Evolutionary conservation across 148 eudicot species (phyloP).

Genomic region (Cornus kousa): DNA sequence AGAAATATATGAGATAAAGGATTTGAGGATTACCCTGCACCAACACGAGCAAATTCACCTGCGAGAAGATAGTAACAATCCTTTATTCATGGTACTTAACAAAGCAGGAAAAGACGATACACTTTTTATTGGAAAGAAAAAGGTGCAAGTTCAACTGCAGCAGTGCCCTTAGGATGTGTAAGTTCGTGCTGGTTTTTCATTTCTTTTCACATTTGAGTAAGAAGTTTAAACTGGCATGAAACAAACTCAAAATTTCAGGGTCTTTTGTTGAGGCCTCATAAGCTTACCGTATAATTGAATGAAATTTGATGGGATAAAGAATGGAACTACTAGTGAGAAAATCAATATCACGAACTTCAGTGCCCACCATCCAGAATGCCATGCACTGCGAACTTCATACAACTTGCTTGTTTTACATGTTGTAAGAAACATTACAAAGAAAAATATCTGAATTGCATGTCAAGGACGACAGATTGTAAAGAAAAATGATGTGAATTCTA

Average conservation of each 20-base stretch:
- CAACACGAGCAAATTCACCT: constrained; percentile 94
- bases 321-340: constrained; percentile 54
- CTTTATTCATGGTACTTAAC: background rate
- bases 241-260: background rate
- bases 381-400: constrained; percentile 48
- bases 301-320: constrained; percentile 65
- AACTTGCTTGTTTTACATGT: constrained; percentile 62
- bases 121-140: background rate
- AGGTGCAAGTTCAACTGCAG: background rate
- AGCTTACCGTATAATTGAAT: constrained; percentile 77
- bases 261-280: background rate
- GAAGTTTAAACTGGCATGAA: too few relatives aligned
- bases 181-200: background rate
- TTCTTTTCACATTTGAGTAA: background rate
- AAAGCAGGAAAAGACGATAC: background rate
- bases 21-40: constrained; percentile 78
- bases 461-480: constrained; percentile 37
- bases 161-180: too few relatives aligned
- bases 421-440: constrained; percentile 71
- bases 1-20: background rate
- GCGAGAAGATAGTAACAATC: constrained; percentile 15
- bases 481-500: background rate
- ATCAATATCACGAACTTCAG: constrained; percentile 50
- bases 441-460: constrained; percentile 63
- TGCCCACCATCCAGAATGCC: constrained; percentile 92